These are phyloP conservation scores for Capronia coronata DNA, from an alignment of 2,329 filamentous ascomycete species.

Conservation along the genomic window DNA sequence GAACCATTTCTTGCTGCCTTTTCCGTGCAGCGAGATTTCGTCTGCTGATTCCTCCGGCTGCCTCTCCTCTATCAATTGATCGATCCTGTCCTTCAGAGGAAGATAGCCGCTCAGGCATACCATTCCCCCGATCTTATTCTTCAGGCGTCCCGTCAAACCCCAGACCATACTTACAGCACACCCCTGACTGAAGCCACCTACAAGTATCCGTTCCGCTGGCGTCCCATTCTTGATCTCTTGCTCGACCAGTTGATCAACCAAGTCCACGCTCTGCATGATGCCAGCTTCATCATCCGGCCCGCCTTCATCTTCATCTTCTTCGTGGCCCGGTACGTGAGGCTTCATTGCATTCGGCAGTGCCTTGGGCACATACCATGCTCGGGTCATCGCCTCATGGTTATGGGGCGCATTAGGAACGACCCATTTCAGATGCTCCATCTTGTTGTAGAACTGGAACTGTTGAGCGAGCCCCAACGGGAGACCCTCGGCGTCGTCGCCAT, in stretches of 20 bases:
- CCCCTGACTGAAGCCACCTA: constrained; percentile 47
- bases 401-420: constrained; percentile 46
- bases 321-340: constrained; percentile 34
- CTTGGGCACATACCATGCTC: constrained; percentile 44
- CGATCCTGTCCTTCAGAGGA: constrained; percentile 38
- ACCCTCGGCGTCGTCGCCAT: constrained; percentile 44
- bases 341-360: constrained; percentile 38
- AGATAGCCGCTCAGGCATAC: constrained; percentile 45
- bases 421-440: constrained; percentile 46
- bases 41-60: constrained; percentile 16
- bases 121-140: constrained; percentile 34
- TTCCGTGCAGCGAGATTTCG: constrained; percentile 20
- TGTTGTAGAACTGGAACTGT: constrained; percentile 45
- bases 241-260: constrained; percentile 41
- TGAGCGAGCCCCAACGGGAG: constrained; percentile 41
- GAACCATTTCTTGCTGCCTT: constrained; percentile 39
- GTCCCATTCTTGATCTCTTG: constrained; percentile 38
- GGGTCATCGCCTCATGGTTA: constrained; percentile 39
- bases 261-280: constrained; percentile 36
- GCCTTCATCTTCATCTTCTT: constrained; percentile 42
- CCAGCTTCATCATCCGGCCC: constrained; percentile 42
- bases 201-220: constrained; percentile 39
- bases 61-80: constrained; percentile 35
- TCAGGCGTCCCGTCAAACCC: constrained; percentile 36
- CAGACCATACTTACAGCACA: constrained; percentile 42